Base-by-base conservation (phyloP, 2,329 filamentous ascomycete genomes). In the Anisogramma anomala region DNA sequence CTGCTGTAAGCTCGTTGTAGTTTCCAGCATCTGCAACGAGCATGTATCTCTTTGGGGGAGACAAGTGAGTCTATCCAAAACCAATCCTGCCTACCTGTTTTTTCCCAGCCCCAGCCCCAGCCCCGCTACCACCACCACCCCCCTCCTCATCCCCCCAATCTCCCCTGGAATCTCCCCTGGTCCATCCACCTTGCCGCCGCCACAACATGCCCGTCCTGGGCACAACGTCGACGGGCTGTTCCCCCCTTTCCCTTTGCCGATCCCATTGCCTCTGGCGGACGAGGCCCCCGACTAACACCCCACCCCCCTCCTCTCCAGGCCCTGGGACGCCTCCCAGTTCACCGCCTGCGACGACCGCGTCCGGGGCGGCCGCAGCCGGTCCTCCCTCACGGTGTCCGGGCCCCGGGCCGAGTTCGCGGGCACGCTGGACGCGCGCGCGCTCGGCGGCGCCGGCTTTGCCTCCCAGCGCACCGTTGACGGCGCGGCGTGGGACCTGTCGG, bases 361-460 rank as follows among this genome's bases (percentile, higher is more conserved):
- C n/a, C 77, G 84, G 33, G 82, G 82, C 44, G 84, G 84, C 37
- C 70, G 69, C 45, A 85, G 80, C 47, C 59, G 63, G 41, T 77
- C 74, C 23, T 58, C 67, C 46, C 57, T 76, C n/a, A 58, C 56
- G 31, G 36, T 34, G 19, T 4, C 13, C 6, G 27, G n/a, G 10
- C 30, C 39, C 6, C 30, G 20, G n/a, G 46, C 36, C 10, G 49
- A 59, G 3, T 79, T 72, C 49, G 51, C 63, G 1, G 58, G 71
- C 30, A 75, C 81, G 52, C 61, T 81, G 2, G 79, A 84, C 47
- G 66, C 83, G n/a, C 69, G 71, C 3, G 63, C 72, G 1, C 58
- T 84, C 1, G 84, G 84, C 19, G 84, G 83, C 22, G 84, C 85
- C 1, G 85, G 85, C 4, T 91, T 93, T 55, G 84, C 84, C 8